phyloP scores from a whole-genome alignment of 2,329 filamentous ascomycete genomes.

The Cordyceps militaris region DNA sequence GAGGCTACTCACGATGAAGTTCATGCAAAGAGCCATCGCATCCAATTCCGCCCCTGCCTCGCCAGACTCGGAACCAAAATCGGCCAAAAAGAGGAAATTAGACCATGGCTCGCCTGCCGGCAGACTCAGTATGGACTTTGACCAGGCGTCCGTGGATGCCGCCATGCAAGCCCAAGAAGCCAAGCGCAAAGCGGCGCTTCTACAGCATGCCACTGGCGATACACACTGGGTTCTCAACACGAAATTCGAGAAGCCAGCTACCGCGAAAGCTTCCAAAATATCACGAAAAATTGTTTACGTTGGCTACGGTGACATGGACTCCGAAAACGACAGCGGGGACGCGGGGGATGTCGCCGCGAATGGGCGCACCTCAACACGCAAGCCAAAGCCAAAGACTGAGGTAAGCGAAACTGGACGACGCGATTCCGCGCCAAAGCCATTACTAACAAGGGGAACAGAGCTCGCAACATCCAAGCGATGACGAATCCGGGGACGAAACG shows the following conservation, averaged over 20 bases:
- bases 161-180: conserved; percentile 61
- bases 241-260: conserved; percentile 19
- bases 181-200: conserved; percentile 53
- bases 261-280: conserved; percentile 26
- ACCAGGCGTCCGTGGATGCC: conserved; percentile 54
- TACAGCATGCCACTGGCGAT: conserved; percentile 59
- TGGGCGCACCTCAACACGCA: conserved; percentile 31
- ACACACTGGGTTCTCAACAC: conserved; percentile 69
- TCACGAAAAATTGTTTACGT: conserved; percentile 53
- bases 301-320: conserved; percentile 45
- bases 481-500: conserved; percentile 18
- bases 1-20: conserved; percentile 89
- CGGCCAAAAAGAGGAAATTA: conserved; percentile 57
- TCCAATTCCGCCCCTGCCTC: conserved; percentile 41
- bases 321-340: conserved; percentile 27
- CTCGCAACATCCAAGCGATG: conserved; percentile 17
- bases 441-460: conserved; percentile 13
- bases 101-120: conserved; percentile 31
- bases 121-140: conserved; percentile 34
- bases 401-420: conserved; percentile 18
- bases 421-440: neutral
- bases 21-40: conserved; percentile 84
- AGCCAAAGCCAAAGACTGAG: conserved; percentile 23
- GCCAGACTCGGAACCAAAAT: conserved; percentile 43
- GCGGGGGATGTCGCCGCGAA: conserved; percentile 27